These are phyloP conservation scores for Hypoxylon intermedium DNA, from an alignment of 495 filamentous ascomycete species.

Conservation along the genomic window DNA sequence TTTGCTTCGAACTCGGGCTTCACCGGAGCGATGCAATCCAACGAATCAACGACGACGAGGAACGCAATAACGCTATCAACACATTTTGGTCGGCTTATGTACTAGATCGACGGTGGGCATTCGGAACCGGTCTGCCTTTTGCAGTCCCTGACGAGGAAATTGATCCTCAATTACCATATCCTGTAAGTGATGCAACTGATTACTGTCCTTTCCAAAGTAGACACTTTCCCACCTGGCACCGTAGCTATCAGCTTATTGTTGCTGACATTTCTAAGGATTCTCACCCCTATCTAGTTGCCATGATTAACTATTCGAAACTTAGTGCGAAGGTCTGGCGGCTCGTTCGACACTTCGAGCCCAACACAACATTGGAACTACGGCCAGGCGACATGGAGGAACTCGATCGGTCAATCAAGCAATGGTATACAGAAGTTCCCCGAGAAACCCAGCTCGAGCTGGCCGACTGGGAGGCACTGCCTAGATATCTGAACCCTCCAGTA, in stretches of 20 bases:
- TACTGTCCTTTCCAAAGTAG: too few species aligned
- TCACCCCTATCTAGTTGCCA: slow-evolving; percentile 74
- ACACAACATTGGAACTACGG: slow-evolving; percentile 59
- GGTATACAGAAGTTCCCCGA: slow-evolving; percentile 65
- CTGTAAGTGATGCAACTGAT: slow-evolving; percentile 59
- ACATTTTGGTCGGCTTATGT: slow-evolving; percentile 85
- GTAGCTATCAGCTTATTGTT: not conserved
- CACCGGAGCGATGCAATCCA: slow-evolving; percentile 76
- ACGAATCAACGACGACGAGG: slow-evolving; percentile 68
- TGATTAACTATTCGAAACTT: slow-evolving; percentile 79
- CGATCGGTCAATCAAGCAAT: slow-evolving; percentile 78
- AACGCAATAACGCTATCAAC: slow-evolving; percentile 65
- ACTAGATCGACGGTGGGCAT: slow-evolving; percentile 81
- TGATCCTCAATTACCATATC: slow-evolving; percentile 76
- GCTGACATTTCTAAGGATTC: slow-evolving; percentile 60
- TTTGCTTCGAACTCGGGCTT: slow-evolving; percentile 81
- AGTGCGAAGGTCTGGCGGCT: slow-evolving; percentile 81
- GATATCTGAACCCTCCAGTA: slow-evolving; percentile 37
- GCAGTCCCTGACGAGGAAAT: slow-evolving; percentile 84
- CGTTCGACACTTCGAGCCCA: slow-evolving; percentile 62
- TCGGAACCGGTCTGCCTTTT: slow-evolving; percentile 82
- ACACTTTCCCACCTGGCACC: too few species aligned
- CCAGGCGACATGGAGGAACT: slow-evolving; percentile 74
- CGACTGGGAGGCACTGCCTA: slow-evolving; percentile 43
- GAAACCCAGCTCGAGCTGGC: slow-evolving; percentile 44